Percentiles rank a stretch among this genome's conserved stretches.
Evolutionary conservation across 768 basidiomycete genomes (phyloP).

Genomic region (Hypholoma sublateritium): DNA sequence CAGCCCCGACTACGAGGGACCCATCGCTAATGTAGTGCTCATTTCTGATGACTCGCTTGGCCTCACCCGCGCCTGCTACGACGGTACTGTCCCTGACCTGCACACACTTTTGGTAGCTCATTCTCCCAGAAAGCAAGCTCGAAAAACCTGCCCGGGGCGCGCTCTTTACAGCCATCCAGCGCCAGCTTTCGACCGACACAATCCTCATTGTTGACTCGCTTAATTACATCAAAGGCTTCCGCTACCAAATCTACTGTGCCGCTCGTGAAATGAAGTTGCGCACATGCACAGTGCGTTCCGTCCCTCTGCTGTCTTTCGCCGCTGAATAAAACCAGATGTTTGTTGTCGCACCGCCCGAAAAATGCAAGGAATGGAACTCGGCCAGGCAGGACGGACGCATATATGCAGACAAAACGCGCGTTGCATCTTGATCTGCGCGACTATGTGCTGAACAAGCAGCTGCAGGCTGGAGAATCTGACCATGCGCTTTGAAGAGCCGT

Average conservation of each 20-base stretch:
- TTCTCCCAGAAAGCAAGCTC: conserved; percentile 58
- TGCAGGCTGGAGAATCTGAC: conserved; percentile 82
- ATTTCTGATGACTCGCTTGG: conserved; percentile 77
- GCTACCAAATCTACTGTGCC: conserved; percentile 97
- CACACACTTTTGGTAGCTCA: conserved; percentile 2
- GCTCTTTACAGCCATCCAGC: conserved; percentile 80
- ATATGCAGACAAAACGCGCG: conserved; percentile 78
- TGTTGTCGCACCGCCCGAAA: conserved; percentile 71
- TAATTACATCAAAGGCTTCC: conserved; percentile 98
- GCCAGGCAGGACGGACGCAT: conserved; percentile 42
- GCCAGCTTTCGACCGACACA: conserved; percentile 67
- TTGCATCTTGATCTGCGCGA: conserved; percentile 13
- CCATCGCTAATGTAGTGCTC: conserved; percentile 41
- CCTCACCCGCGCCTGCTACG: conserved; percentile 65
- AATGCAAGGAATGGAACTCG: conserved; percentile 77
- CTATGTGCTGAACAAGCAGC: conserved; percentile 2
- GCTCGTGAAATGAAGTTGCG: conserved; percentile 85
- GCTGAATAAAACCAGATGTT: conserved; percentile 49
- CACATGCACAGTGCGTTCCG: conserved; percentile 74
- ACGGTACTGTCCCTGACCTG: conserved; percentile 48
- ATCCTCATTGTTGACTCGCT: conserved; percentile 88
- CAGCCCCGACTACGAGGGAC: conserved; percentile 53
- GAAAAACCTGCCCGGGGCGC: conserved; percentile 90
- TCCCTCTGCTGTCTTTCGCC: neutral
- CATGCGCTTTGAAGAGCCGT: conserved; percentile 91